A percentile compares a stretch with the other conserved stretches of the same genome.
Evolutionary conservation across 164 flowering plant species (phyloP).

Genomic region (Tinospora cordifolia): DNA sequence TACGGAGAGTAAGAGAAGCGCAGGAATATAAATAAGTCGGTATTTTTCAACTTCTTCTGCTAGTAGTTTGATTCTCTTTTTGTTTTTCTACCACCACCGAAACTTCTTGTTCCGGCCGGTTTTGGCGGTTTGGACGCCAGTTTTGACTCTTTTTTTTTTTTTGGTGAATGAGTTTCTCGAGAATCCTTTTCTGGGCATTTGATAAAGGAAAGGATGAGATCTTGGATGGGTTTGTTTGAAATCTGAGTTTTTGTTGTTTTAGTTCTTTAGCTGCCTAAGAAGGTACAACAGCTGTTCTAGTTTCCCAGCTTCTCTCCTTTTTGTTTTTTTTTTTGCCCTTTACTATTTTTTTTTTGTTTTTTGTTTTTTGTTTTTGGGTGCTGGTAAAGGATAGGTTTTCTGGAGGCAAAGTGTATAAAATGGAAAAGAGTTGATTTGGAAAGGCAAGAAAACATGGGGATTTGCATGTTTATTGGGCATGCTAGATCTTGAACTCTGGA

Average conservation of each 20-base stretch:
- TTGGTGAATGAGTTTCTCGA: no score
- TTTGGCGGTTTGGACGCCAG: no score
- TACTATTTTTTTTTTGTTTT: neutral
- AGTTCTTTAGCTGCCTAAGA: slow-evolving; percentile 4
- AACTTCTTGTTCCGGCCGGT: no score
- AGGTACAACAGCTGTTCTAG: slow-evolving; percentile 8
- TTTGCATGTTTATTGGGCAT: slow-evolving; percentile 8
- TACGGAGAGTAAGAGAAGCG: neutral
- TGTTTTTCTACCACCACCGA: no score
- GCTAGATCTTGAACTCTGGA: slow-evolving; percentile 17
- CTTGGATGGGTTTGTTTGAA: slow-evolving; percentile 14
- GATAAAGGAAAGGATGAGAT: slow-evolving; percentile 18
- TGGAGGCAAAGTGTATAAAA: neutral
- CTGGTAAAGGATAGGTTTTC: neutral
- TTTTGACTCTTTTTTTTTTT: no score
- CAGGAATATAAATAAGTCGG: neutral
- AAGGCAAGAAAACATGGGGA: neutral
- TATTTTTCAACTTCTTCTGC: no score
- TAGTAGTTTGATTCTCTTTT: no score
- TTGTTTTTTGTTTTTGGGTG: neutral
- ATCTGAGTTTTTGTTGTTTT: neutral
- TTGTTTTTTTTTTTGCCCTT: slow-evolving; percentile 6
- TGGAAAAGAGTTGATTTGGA: no score
- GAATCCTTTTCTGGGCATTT: no score
- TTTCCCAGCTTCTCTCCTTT: slow-evolving; percentile 1